Evolutionary conservation across 2,329 filamentous ascomycete species (phyloP).

Genomic region (Stachybotrys echinatus): DNA sequence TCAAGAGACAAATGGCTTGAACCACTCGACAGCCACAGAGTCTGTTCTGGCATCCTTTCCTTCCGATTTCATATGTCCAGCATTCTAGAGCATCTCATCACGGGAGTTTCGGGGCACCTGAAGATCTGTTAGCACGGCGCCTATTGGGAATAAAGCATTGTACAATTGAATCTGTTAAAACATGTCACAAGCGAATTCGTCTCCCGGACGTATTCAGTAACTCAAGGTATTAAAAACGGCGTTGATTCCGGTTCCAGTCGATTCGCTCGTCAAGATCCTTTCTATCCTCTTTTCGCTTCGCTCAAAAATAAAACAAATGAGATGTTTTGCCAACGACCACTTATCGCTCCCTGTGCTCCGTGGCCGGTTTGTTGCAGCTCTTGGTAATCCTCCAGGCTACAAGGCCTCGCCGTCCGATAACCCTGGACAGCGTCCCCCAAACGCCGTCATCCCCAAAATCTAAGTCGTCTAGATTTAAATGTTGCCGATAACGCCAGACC

Average conservation of each 20-base stretch:
- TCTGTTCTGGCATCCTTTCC: background rate
- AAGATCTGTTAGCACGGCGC: background rate
- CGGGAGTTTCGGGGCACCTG: background rate
- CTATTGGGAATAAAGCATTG: background rate
- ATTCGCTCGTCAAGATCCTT: too few relatives aligned
- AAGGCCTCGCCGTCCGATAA: constrained; percentile 59
- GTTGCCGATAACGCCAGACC: constrained; percentile 62
- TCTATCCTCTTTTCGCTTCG: background rate
- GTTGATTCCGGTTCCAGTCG: too few relatives aligned
- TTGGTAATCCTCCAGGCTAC: constrained; percentile 61
- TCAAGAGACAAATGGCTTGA: too few relatives aligned
- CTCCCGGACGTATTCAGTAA: too few relatives aligned
- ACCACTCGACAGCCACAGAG: background rate
- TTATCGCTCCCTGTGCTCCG: constrained; percentile 6
- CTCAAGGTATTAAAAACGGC: too few relatives aligned
- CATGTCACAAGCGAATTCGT: too few relatives aligned
- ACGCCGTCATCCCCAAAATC: constrained; percentile 75
- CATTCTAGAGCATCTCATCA: background rate
- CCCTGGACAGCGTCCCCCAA: constrained; percentile 63
- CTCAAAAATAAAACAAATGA: constrained; percentile 11
- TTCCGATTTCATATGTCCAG: background rate
- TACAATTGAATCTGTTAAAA: background rate
- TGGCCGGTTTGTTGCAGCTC: constrained; percentile 36
- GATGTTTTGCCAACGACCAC: background rate
- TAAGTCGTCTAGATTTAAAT: constrained; percentile 75